phyloP scores from a whole-genome alignment of 768 basidiomycete genomes.

The Vishniacozyma victoriae region DNA sequence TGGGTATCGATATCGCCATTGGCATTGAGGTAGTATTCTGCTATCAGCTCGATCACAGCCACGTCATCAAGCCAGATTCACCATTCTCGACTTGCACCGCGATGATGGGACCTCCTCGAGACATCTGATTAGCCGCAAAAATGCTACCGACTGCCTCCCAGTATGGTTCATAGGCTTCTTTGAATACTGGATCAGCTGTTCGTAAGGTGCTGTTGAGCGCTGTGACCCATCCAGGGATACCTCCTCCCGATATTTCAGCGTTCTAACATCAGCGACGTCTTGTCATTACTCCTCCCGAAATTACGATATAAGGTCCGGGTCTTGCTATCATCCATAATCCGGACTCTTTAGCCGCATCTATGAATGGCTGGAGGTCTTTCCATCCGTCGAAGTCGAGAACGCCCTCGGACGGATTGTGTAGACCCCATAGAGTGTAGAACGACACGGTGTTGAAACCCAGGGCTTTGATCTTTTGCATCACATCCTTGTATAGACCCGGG shows the following conservation, averaged over 20 bases:
- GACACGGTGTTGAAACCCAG: constrained; percentile 67
- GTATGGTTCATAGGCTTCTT: constrained; percentile 3
- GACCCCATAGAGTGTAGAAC: constrained; percentile 51
- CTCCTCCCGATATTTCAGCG: too few relatives aligned
- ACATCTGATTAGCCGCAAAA: constrained; percentile 10
- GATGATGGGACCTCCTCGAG: constrained; percentile 15
- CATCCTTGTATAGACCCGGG: constrained; percentile 71
- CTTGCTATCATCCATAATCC: constrained; percentile 75
- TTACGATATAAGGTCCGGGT: too few relatives aligned
- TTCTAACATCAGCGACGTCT: too few relatives aligned
- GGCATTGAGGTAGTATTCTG: constrained; percentile 8
- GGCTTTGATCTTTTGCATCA: constrained; percentile 73
- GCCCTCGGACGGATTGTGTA: constrained; percentile 67
- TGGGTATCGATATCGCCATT: constrained; percentile 6
- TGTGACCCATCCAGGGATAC: constrained; percentile 42
- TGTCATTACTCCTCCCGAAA: too few relatives aligned
- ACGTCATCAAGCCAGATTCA: neutral
- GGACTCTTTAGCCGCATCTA: constrained; percentile 64
- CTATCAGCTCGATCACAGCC: neutral
- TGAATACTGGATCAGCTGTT: constrained; percentile 4
- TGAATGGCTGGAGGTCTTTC: constrained; percentile 64
- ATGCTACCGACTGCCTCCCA: constrained; percentile 9
- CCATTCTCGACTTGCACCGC: constrained; percentile 20
- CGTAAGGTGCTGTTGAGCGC: neutral
- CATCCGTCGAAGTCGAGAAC: constrained; percentile 68